These are phyloP conservation scores for Penicillium cinerascens DNA, from an alignment of 495 filamentous ascomycete genomes.

Conservation along the genomic window DNA sequence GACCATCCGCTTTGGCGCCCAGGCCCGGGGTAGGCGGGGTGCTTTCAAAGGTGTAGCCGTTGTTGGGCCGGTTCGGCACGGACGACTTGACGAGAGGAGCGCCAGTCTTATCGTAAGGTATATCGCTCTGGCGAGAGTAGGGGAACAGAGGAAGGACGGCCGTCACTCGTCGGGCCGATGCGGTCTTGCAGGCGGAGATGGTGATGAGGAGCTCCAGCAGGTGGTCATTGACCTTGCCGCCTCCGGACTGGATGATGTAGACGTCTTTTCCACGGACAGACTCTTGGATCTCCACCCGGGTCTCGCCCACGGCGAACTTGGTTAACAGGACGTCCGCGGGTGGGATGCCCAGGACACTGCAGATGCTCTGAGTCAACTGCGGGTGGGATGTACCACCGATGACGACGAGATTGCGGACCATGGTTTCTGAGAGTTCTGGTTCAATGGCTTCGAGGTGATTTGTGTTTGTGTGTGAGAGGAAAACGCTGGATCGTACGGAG, in stretches of 20 bases:
- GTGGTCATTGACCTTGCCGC: conserved; percentile 90
- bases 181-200: conserved; percentile 95
- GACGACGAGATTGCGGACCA: conserved; percentile 96
- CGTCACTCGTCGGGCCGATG: conserved; percentile 85
- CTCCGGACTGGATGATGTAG: conserved; percentile 90
- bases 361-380: conserved; percentile 77
- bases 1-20: conserved; percentile 57
- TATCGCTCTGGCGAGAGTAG: conserved; percentile 90
- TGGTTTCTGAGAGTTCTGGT: conserved; percentile 28
- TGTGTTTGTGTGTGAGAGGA: conserved; percentile 11
- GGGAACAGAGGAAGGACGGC: conserved; percentile 95
- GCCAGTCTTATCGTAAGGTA: conserved; percentile 92
- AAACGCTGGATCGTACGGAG: conserved; percentile 18
- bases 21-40: conserved; percentile 80
- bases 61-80: conserved; percentile 43
- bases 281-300: conserved; percentile 90
- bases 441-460: conserved; percentile 4
- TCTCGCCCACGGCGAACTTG: conserved; percentile 94
- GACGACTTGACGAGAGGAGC: conserved; percentile 76
- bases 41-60: conserved; percentile 89
- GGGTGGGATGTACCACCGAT: conserved; percentile 93
- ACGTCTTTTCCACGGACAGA: conserved; percentile 97
- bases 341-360: conserved; percentile 80
- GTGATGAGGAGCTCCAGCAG: conserved; percentile 94
- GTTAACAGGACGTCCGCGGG: conserved; percentile 74